Evolutionary conservation across 768 basidiomycete genomes (phyloP), one percentile per base, ranked within the genome.

Genomic region (Lactifluus echinatus): DNA sequence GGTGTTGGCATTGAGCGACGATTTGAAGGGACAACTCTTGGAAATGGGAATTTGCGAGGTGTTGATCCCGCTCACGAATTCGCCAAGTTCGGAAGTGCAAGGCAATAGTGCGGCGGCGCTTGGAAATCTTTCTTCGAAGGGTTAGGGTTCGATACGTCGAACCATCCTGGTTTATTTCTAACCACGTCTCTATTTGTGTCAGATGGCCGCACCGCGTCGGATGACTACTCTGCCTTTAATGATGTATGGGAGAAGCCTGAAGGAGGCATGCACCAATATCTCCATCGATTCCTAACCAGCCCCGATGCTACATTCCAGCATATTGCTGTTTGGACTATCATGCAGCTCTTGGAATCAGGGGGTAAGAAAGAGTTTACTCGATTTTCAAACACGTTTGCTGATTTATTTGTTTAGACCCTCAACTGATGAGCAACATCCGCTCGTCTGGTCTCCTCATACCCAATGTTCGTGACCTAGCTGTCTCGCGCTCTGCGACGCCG

Each of bases 1-100:
- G 17, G 96, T 98, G 14, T 73, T 99, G 60, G 96, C 95, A 5
- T 70, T 99, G 64, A 95, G 92, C 65, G 95, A 99, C 69, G 95
- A 99, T 63, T 76, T 99, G 66, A 99, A 99, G 74, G 90, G 92
- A 1, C 92, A 95, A 70, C 73, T 99, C 34, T 76, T 99, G 60
- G 95, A 99, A 73, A 93, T 97, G 91, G 96, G 96, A 23, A 93
- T 99, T 51, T 93, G 93, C 66, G 94, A 97, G 66, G 95, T 97
- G 8, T 76, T 99, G 33, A 97, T 99, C 66, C 96, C 96, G 12
- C 73, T 99, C 29, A 98, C 96, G 36, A 91, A 94, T 67, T 98
- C 96, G 19, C 83, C 86, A 1, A 95, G 93, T 68, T 90, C 95
- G 39, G 96, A 99, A 70, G 96, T 99, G 1, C 96, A 98, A 71